A percentile compares a stretch with the other conserved stretches of the same genome.
These are phyloP conservation scores for Pinus taeda DNA, from an alignment of 75 land plant species.

Conservation along the genomic window DNA sequence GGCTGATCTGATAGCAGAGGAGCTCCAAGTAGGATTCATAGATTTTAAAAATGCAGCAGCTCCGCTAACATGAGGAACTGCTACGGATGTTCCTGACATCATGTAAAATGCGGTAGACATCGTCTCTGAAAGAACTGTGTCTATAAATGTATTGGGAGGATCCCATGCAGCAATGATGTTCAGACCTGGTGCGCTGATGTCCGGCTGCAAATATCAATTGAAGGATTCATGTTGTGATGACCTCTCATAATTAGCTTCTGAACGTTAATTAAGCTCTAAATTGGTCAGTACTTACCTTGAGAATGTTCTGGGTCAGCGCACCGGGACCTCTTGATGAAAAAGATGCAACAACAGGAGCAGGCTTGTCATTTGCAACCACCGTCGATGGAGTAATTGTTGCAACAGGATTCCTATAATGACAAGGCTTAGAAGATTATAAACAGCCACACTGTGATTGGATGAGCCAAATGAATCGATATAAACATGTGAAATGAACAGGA, in stretches of 20 bases:
- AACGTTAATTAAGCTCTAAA: too few species aligned
- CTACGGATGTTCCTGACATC: constrained; percentile 5
- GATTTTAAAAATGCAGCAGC: neutral
- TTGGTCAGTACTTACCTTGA: constrained; percentile 43
- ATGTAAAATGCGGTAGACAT: neutral
- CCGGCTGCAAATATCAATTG: constrained; percentile 10
- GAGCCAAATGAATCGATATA: too few species aligned
- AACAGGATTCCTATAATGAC: constrained; percentile 38
- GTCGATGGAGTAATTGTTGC: constrained; percentile 42
- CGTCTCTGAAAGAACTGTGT: neutral
- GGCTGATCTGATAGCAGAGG: constrained; percentile 3
- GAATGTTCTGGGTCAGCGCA: constrained; percentile 34
- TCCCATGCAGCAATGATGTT: neutral
- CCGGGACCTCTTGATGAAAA: constrained; percentile 80
- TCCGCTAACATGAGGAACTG: neutral
- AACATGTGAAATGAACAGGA: neutral
- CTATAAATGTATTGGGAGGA: too few species aligned
- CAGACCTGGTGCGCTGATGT: neutral
- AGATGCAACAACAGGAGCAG: constrained; percentile 65
- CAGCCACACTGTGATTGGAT: too few species aligned
- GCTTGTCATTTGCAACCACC: constrained; percentile 31
- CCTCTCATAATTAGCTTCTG: too few species aligned
- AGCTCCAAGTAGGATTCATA: neutral
- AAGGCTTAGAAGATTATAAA: too few species aligned
- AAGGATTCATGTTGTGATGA: too few species aligned